Conservation (phyloP, 2,329 filamentous ascomycete genomes). For the Dactylellina sp. region DNA sequence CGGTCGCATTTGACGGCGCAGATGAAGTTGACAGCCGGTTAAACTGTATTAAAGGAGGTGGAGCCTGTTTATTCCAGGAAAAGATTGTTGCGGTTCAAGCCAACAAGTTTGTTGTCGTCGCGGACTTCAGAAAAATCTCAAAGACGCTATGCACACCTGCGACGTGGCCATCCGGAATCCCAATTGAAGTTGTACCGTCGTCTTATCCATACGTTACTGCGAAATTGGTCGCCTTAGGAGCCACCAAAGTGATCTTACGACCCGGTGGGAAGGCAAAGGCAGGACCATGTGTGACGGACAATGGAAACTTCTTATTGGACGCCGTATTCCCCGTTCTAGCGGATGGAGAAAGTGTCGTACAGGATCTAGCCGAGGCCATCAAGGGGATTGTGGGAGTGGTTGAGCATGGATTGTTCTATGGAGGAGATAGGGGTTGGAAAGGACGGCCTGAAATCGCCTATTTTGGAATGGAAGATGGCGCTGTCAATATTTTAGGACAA, state of each 20-base stretch:
- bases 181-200: constrained; percentile 91
- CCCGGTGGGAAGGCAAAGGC: constrained; percentile 80
- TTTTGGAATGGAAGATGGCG: constrained; percentile 87
- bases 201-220: constrained; percentile 80
- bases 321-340: constrained; percentile 78
- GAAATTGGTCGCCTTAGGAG: constrained; percentile 79
- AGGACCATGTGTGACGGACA: constrained; percentile 85
- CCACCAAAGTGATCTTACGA: constrained; percentile 76
- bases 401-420: constrained; percentile 88
- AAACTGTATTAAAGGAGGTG: constrained; percentile 68
- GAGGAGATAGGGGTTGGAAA: constrained; percentile 73
- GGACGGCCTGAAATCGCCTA: constrained; percentile 95
- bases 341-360: constrained; percentile 72
- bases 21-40: constrained; percentile 55
- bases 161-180: constrained; percentile 82
- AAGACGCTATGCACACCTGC: constrained; percentile 75
- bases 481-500: constrained; percentile 64
- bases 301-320: constrained; percentile 90
- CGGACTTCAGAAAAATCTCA: constrained; percentile 93
- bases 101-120: constrained; percentile 87
- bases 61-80: constrained; percentile 97
- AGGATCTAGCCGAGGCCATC: constrained; percentile 77
- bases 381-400: constrained; percentile 87
- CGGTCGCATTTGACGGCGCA: constrained; percentile 57
- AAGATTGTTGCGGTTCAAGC: constrained; percentile 90